These are phyloP conservation scores for Secale cereale DNA, from an alignment of 176 grass and related monocot species.

Conservation along the genomic window DNA sequence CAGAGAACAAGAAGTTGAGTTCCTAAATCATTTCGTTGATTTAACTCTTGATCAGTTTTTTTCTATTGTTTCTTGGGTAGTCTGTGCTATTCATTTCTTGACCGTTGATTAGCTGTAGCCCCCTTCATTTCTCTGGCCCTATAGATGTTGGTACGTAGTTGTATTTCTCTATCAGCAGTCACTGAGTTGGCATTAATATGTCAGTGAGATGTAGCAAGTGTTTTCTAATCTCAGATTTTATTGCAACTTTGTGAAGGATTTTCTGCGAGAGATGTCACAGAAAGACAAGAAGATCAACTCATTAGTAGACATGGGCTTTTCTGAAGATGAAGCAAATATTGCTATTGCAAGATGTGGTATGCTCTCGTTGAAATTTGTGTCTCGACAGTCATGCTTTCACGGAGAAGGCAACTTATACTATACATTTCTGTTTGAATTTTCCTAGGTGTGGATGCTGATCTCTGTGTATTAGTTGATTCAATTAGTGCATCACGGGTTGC, in stretches of 20 bases:
- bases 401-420: background rate
- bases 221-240: background rate
- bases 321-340: conserved; percentile 1
- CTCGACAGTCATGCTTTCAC: background rate
- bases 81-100: background rate
- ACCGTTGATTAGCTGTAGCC: background rate
- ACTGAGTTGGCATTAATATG: background rate
- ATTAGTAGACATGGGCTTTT: conserved; percentile 78
- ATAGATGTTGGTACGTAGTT: background rate
- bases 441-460: conserved; percentile 56
- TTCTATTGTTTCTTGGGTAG: background rate
- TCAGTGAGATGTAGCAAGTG: background rate
- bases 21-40: background rate
- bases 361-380: conserved; percentile 12
- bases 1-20: background rate
- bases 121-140: background rate
- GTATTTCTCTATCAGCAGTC: background rate
- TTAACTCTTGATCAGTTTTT: background rate
- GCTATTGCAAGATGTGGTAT: conserved; percentile 86
- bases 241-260: conserved; percentile 43
- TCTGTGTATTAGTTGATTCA: conserved; percentile 54
- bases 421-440: conserved; percentile 21
- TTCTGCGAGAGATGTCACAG: conserved; percentile 52
- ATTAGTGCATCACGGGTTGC: conserved; percentile 64
- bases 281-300: conserved; percentile 45